A percentile compares a stretch with the other conserved stretches of the same genome.
Evolutionary conservation across 805 yeast species (phyloP).

Genomic region (Cyberlindnera suaveolens): DNA sequence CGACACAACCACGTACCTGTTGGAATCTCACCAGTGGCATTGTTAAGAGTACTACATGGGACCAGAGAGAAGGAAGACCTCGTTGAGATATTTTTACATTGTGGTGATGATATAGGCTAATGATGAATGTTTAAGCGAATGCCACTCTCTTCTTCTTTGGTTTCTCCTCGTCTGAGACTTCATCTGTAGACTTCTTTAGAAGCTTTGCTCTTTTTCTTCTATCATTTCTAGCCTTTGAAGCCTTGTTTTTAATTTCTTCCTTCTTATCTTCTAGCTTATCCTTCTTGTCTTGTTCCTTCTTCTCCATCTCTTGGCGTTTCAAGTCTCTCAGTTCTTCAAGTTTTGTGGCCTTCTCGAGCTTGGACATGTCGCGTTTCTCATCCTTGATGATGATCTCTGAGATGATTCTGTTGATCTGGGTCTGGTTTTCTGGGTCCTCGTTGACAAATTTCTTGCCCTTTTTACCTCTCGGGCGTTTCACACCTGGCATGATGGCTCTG

Average conservation of each 20-base stretch:
- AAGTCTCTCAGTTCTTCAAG: constrained; percentile 85
- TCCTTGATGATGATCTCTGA: constrained; percentile 76
- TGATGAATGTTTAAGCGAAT: constrained; percentile 32
- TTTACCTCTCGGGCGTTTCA: constrained; percentile 69
- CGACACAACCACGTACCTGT: too few relatives aligned
- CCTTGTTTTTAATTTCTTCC: constrained; percentile 65
- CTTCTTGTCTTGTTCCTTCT: constrained; percentile 66
- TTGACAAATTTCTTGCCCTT: constrained; percentile 78
- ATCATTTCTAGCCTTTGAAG: constrained; percentile 58
- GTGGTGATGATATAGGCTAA: too few relatives aligned
- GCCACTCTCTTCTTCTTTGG: constrained; percentile 39
- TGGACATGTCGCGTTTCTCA: constrained; percentile 77
- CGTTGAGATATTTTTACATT: too few relatives aligned
- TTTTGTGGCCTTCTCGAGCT: constrained; percentile 82
- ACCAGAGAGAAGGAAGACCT: too few relatives aligned
- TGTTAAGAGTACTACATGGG: too few relatives aligned
- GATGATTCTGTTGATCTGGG: constrained; percentile 61
- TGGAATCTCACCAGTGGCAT: too few relatives aligned
- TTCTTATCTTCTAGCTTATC: constrained; percentile 71
- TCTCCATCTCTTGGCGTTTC: constrained; percentile 80
- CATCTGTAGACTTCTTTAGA: constrained; percentile 13
- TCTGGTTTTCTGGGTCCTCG: constrained; percentile 49
- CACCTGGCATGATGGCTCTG: constrained; percentile 82
- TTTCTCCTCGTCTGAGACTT: neutral
- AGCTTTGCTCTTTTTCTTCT: constrained; percentile 51